phyloP scores from a whole-genome alignment of 768 basidiomycete species.

The Leccinum boreale region DNA sequence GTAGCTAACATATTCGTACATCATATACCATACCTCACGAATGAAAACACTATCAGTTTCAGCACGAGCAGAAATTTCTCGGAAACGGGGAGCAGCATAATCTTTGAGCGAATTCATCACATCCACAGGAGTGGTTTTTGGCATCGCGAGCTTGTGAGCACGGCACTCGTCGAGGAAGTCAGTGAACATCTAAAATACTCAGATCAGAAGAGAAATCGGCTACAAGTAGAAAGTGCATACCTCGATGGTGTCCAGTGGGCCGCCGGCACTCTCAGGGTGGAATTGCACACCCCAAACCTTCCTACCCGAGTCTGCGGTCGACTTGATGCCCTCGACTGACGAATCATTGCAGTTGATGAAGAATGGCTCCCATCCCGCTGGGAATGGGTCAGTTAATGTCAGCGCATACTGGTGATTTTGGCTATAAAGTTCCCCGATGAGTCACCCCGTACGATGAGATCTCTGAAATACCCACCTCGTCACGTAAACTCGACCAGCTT shows the following conservation, averaged over 20 bases:
- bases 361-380: too few relatives aligned
- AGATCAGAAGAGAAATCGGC: background rate
- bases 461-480: constrained; percentile 60
- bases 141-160: constrained; percentile 43
- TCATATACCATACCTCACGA: background rate
- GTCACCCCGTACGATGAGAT: too few relatives aligned
- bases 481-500: constrained; percentile 94
- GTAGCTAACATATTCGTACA: constrained; percentile 14
- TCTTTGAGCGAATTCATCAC: constrained; percentile 17
- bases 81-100: constrained; percentile 19
- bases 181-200: constrained; percentile 74
- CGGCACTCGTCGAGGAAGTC: constrained; percentile 86
- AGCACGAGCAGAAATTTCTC: constrained; percentile 29
- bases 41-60: background rate
- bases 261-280: constrained; percentile 97
- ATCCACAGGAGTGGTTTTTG: constrained; percentile 15
- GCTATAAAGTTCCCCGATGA: too few relatives aligned
- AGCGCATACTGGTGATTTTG: too few relatives aligned
- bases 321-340: too few relatives aligned
- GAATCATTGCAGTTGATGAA: too few relatives aligned
- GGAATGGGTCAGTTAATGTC: too few relatives aligned
- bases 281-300: constrained; percentile 98
- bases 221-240: constrained; percentile 38
- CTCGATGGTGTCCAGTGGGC: constrained; percentile 98
- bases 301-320: constrained; percentile 66